Base-by-base conservation (phyloP, 768 basidiomycete genomes). In the Imleria badia region DNA sequence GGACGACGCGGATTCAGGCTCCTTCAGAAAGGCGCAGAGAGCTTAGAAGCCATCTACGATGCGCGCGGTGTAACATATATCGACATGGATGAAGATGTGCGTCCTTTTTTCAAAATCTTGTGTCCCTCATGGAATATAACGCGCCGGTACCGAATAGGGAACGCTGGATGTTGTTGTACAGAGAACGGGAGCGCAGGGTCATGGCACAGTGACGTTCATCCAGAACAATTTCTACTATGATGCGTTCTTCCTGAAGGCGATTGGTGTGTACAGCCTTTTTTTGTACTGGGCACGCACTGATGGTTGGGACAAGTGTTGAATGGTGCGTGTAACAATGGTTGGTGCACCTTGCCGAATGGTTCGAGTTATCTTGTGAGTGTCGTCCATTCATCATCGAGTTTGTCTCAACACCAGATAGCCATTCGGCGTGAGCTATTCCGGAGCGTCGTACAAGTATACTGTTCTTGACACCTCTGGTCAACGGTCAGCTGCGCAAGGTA, bases 171-270 rank as follows among this genome's bases (percentile, higher is more conserved):
- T 99, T n/a, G 78, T 97, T 70, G 79, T 98, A 0, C 94, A 96
- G 65, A 76, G 97, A 39, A 84, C 85, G 0, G 94, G 93, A 2
- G 73, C 74, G 5, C 82, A 84, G 48, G 81, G 81, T 3, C 74
- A 73, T 41, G 87, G 87, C 14, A 83, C 79, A 38, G 73, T 91
- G 17, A 65, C 83, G 6, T 96, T 99, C 66, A 76, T 99, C 45
- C 94, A 96, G 73, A 99, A 99, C 66, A 98, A 98, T 70, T 91
- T 95, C 65, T 98, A 96, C 65, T 94, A 94, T 66, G 97, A 99
- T 60, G 96, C 97, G 0, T 99, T 99, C 77, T 99, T 98, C 82
- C 78, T 98, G 48, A 98, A 98, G 67, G 93, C 97, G 3, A 90
- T 94, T 40, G 88, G 95, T 96, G 40, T 41, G 84, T 72, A 22